phyloP scores from a whole-genome alignment of 371 early-diverging fungal genomes.

The Enteropsectra breve region DNA sequence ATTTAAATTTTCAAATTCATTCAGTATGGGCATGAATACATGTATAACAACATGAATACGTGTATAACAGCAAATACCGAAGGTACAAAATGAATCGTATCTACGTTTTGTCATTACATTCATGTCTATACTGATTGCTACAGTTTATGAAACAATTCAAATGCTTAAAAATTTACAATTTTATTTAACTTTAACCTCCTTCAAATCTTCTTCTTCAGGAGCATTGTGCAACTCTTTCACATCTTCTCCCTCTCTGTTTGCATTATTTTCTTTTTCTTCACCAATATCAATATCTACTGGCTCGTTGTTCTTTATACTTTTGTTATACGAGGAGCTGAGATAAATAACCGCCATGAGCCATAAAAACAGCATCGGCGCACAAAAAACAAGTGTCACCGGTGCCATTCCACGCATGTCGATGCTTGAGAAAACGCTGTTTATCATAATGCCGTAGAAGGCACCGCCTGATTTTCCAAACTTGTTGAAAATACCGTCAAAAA shows the following conservation, averaged over 20 bases:
- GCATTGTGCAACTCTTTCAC: no score
- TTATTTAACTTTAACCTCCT: no score
- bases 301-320: conserved; percentile 41
- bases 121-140: no score
- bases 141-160: no score
- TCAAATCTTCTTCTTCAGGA: no score
- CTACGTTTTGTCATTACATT: no score
- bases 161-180: no score
- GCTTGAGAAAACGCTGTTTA: conserved; percentile 35
- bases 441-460: conserved; percentile 45
- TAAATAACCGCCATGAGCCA: conserved; percentile 57
- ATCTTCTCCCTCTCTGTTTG: conserved; percentile 6
- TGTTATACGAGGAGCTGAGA: conserved; percentile 51
- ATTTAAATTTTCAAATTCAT: no score
- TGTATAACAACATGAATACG: no score
- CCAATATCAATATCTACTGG: conserved; percentile 51
- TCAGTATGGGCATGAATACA: no score
- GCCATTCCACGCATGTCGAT: conserved; percentile 51
- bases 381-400: conserved; percentile 22
- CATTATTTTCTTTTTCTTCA: conserved; percentile 19
- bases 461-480: conserved; percentile 60
- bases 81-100: no score
- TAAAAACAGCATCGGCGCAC: conserved; percentile 28
- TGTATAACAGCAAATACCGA: no score
- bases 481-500: conserved; percentile 60